A percentile compares a stretch with the other conserved stretches of the same genome.
phyloP scores from a whole-genome alignment of 768 basidiomycete species.

The Paxillus ammoniavirescens region DNA sequence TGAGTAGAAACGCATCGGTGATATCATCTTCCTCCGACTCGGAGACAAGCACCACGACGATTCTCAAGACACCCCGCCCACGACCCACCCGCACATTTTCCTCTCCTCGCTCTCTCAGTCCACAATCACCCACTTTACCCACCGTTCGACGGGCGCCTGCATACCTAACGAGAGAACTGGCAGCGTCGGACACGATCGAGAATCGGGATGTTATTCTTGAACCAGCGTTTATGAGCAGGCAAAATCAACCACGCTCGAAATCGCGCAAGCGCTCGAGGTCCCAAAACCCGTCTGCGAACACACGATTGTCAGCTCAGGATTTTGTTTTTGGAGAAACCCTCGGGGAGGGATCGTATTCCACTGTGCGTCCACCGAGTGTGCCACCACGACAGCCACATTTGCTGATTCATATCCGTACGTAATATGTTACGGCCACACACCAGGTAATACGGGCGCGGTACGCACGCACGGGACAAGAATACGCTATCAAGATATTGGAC shows the following conservation, averaged over 20 bases:
- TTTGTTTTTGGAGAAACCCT: constrained; percentile 73
- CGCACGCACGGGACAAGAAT: constrained; percentile 55
- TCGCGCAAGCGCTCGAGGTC: constrained; percentile 40
- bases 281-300: constrained; percentile 46
- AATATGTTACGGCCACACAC: constrained; percentile 5
- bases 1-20: constrained; percentile 75
- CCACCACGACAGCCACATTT: constrained; percentile 1
- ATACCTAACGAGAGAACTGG: constrained; percentile 60
- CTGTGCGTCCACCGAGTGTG: constrained; percentile 45
- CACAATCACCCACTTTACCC: constrained; percentile 38
- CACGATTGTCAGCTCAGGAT: constrained; percentile 51
- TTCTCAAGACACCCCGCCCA: constrained; percentile 43
- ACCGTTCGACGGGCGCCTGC: constrained; percentile 44
- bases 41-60: constrained; percentile 39
- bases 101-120: constrained; percentile 59
- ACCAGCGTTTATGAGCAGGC: not conserved
- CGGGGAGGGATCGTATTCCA: constrained; percentile 82
- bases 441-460: constrained; percentile 61
- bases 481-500: constrained; percentile 80
- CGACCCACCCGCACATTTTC: constrained; percentile 64
- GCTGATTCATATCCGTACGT: constrained; percentile 9
- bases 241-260: constrained; percentile 36
- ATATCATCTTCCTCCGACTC: constrained; percentile 67
- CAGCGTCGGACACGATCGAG: constrained; percentile 33
- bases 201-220: constrained; percentile 11